Conservation (phyloP, 2,329 filamentous ascomycete species). For the Epichloe sp. region DNA sequence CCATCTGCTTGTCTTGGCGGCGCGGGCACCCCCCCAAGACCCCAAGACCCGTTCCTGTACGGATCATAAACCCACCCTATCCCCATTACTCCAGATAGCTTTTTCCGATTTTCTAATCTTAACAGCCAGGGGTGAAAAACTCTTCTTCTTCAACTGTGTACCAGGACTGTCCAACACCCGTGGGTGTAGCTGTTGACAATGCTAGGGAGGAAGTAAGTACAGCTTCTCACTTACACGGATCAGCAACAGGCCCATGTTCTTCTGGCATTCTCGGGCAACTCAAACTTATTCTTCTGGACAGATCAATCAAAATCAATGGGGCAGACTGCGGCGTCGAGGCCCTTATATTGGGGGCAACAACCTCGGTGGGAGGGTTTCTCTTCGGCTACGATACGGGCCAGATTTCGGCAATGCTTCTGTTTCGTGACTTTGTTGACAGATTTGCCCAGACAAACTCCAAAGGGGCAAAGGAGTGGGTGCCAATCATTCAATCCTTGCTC, state of each 20-base stretch:
- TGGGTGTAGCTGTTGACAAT: background rate
- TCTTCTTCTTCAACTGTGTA: background rate
- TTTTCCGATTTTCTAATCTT: background rate
- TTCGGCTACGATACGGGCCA: constrained; percentile 53
- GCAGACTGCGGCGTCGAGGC: constrained; percentile 28
- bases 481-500: constrained; percentile 35
- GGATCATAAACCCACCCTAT: background rate
- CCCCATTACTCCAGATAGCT: background rate
- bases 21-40: background rate
- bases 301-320: constrained; percentile 29
- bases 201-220: constrained; percentile 3
- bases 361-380: constrained; percentile 47
- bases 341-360: constrained; percentile 34
- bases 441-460: constrained; percentile 35
- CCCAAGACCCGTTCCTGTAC: background rate
- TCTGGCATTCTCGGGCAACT: background rate
- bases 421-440: constrained; percentile 39
- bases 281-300: constrained; percentile 6
- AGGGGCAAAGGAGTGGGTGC: constrained; percentile 25
- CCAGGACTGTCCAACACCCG: background rate
- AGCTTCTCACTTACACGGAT: background rate
- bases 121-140: background rate
- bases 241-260: background rate
- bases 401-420: constrained; percentile 38
- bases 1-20: background rate